These are phyloP conservation scores for Sclerotinia minor DNA, from an alignment of 2,329 filamentous ascomycete genomes.

Conservation along the genomic window DNA sequence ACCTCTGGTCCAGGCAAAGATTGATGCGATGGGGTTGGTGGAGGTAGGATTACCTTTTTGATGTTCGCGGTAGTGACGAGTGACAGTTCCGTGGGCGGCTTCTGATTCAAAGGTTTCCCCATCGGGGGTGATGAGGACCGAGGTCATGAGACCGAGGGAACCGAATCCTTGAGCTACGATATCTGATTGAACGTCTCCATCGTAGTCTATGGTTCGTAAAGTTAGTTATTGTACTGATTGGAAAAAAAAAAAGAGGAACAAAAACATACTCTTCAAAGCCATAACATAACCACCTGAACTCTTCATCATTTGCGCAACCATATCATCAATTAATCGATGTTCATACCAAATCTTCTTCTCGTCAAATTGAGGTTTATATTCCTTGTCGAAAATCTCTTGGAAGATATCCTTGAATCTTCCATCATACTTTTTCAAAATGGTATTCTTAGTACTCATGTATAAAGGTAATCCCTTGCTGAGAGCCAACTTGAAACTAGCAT, in stretches of 20 bases:
- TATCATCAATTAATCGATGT: slow-evolving; percentile 98
- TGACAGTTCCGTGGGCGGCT: slow-evolving; percentile 97
- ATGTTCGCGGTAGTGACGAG: slow-evolving; percentile 97
- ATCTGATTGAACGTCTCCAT: slow-evolving; percentile 97
- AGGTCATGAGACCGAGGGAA: slow-evolving; percentile 97
- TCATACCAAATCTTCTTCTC: slow-evolving; percentile 97
- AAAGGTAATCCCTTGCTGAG: slow-evolving; percentile 84
- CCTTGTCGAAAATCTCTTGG: slow-evolving; percentile 88
- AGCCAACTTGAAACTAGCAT: slow-evolving; percentile 95
- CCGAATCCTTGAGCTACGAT: slow-evolving; percentile 98
- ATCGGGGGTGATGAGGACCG: slow-evolving; percentile 92
- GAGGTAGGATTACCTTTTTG: slow-evolving; percentile 97
- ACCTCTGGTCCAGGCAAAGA: slow-evolving; percentile 98
- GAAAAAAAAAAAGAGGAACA: background rate
- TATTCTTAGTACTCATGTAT: slow-evolving; percentile 99
- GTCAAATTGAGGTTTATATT: slow-evolving; percentile 88
- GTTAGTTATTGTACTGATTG: slow-evolving; percentile 20
- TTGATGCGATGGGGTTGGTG: slow-evolving; percentile 97
- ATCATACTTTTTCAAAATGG: slow-evolving; percentile 98
- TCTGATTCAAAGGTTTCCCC: slow-evolving; percentile 97
- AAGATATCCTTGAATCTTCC: slow-evolving; percentile 99
- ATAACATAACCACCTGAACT: slow-evolving; percentile 94
- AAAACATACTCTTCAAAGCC: slow-evolving; percentile 86
- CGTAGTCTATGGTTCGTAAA: slow-evolving; percentile 70
- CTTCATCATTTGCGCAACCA: slow-evolving; percentile 99